Evolutionary conservation across 352 stramenopile genomes (phyloP), one percentile per base, ranked within the genome.

Genomic region (Globisporangium paroecandrum): DNA sequence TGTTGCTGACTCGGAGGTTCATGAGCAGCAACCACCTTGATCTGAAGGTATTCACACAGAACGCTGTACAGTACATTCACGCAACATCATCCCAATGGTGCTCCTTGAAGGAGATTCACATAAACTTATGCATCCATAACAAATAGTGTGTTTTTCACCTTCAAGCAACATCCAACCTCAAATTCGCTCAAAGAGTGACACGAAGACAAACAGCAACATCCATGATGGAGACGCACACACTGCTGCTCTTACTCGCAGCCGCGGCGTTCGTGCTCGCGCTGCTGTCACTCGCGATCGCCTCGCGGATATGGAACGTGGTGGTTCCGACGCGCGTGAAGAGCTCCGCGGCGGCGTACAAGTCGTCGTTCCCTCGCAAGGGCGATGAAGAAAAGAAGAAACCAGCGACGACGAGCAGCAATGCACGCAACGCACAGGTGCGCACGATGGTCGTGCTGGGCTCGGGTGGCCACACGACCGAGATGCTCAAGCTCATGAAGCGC

Each of bases 381-480:
- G 18, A 36, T 22, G 5, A 29, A 24, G n/a, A 47, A n/a, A 13
- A 29, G 12, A n/a, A 38, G 22, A 46, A 41, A 7, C 49, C 62
- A 27, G 51, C 47, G 0, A 3, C n/a, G 0, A 4, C 22, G 32
- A 32, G 27, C 27, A 36, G 5, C 32, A 36, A 36, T 9, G 32
- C 5, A 9, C 32, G 32, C 7, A 29, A 24, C 0, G 25, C 38
- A 9, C 34, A 73, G 8, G 67, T 88, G 34, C 81, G 80, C 29
- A 85, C 85, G 24, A 91, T 95, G 80, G 86, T 87, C n/a, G 83
- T 94, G n/a, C 66, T 95, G 32, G 88, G 88, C 61, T 95, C 88
- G 0, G 88, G 86, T 41, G 95, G 95, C 34, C 95, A 99, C 76
- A 99, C 94, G 32, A 98, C 94, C 29, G 95, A 99, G 88, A 97